Evolutionary conservation across 2,329 filamentous ascomycete genomes (phyloP).

Genomic region (Stagonosporopsis rhizophila): DNA sequence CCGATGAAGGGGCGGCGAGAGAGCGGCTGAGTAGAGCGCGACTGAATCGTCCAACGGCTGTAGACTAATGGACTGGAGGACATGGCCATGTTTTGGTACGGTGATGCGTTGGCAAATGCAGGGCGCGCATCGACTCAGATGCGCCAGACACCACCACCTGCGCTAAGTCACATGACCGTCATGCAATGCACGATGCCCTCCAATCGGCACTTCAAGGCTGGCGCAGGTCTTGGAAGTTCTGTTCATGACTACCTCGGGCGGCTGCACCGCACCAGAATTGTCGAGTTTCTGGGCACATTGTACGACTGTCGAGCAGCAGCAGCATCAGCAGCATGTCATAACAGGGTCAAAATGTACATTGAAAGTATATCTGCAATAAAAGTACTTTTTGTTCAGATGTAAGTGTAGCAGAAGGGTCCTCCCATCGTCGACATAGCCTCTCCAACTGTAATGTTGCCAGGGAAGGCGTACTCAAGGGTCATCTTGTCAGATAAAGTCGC

Average conservation of each 20-base stretch:
- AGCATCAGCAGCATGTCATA: background rate
- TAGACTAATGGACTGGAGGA: constrained; percentile 40
- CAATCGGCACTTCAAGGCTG: constrained; percentile 24
- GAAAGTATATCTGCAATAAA: constrained; percentile 7
- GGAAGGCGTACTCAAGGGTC: constrained; percentile 49
- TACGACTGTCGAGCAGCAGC: background rate
- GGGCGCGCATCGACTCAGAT: constrained; percentile 19
- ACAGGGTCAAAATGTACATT: background rate
- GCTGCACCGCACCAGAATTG: background rate
- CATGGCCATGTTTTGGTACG: constrained; percentile 33
- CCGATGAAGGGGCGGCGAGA: constrained; percentile 25
- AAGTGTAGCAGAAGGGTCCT: constrained; percentile 59
- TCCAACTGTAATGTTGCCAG: constrained; percentile 43
- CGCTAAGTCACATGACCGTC: constrained; percentile 20
- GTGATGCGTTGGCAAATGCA: constrained; percentile 48
- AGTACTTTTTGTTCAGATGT: constrained; percentile 39
- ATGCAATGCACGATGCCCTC: constrained; percentile 21
- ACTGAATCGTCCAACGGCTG: constrained; percentile 37
- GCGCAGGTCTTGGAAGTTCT: constrained; percentile 8
- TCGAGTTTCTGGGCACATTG: background rate
- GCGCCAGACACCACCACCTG: constrained; percentile 1
- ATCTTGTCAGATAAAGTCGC: constrained; percentile 56
- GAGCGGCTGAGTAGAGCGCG: constrained; percentile 29
- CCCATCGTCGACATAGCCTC: constrained; percentile 54
- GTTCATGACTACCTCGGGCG: background rate